Conservation (phyloP, 176 grass and related monocot species). For the Ananas comosus region DNA sequence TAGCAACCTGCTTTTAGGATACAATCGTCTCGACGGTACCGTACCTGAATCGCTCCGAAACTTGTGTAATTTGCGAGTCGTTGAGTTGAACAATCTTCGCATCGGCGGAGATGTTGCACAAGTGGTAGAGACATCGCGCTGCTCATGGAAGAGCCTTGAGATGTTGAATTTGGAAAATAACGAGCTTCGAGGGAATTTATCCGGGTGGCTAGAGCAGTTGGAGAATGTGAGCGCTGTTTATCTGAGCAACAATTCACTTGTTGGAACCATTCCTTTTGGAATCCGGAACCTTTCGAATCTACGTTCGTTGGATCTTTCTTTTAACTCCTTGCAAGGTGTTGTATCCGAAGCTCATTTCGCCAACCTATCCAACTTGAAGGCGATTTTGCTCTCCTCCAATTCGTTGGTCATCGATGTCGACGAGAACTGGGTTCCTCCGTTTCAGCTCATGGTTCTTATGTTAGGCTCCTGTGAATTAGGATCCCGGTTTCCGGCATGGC, state of each 20-base stretch:
- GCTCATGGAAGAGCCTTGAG: too few relatives aligned
- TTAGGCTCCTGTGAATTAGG: slow-evolving; percentile 15
- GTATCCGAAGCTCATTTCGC: slow-evolving; percentile 21
- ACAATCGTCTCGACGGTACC: slow-evolving; percentile 23
- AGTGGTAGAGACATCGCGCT: too few relatives aligned
- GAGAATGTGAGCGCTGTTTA: slow-evolving; percentile 8
- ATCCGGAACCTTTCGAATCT: background rate
- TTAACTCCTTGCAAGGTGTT: slow-evolving; percentile 18
- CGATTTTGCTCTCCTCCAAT: background rate
- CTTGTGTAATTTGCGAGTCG: background rate
- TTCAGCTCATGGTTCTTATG: background rate
- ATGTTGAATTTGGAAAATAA: background rate
- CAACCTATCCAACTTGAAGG: background rate
- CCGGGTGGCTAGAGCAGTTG: background rate
- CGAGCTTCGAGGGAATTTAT: slow-evolving; percentile 12
- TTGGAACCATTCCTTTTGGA: slow-evolving; percentile 8
- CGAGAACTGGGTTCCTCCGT: slow-evolving; percentile 9
- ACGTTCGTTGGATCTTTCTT: background rate
- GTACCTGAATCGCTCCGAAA: slow-evolving; percentile 9
- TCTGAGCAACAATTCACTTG: slow-evolving; percentile 11
- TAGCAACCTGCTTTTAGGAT: slow-evolving; percentile 1
- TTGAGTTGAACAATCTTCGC: background rate
- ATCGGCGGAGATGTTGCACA: too few relatives aligned
- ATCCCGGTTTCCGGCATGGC: slow-evolving; percentile 25
- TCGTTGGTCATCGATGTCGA: background rate